phyloP scores from a whole-genome alignment of 1,139 yeast genomes.

The Hansenula anomala region DNA sequence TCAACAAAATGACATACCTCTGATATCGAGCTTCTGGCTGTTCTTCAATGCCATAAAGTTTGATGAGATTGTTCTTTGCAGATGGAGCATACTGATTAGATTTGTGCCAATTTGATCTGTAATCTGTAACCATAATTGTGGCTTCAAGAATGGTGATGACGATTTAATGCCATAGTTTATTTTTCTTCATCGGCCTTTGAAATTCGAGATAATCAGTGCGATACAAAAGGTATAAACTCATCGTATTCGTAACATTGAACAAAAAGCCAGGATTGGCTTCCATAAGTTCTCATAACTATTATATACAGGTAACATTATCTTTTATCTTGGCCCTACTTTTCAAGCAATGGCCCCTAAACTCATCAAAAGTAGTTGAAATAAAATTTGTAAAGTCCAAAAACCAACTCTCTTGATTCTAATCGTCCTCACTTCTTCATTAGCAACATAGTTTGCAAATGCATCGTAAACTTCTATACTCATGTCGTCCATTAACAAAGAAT shows the following conservation, averaged over 20 bases:
- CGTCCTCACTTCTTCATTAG: slow-evolving; percentile 75
- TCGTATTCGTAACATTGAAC: too few relatives aligned
- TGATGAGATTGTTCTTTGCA: neutral
- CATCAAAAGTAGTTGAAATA: slow-evolving; percentile 76
- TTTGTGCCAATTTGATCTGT: too few relatives aligned
- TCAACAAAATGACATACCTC: slow-evolving; percentile 10
- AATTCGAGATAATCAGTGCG: too few relatives aligned
- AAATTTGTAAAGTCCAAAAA: slow-evolving; percentile 86
- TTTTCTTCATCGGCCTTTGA: neutral
- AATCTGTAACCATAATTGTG: neutral
- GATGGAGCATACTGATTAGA: too few relatives aligned
- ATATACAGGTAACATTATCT: neutral
- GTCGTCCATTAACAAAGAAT: slow-evolving; percentile 87
- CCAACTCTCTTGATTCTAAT: slow-evolving; percentile 79
- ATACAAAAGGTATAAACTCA: too few relatives aligned
- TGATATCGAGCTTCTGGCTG: slow-evolving; percentile 14
- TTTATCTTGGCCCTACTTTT: neutral
- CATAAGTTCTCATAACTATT: neutral
- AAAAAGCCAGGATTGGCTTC: too few relatives aligned
- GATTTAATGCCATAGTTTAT: too few relatives aligned
- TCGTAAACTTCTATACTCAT: slow-evolving; percentile 86
- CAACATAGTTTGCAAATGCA: slow-evolving; percentile 83
- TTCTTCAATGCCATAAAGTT: slow-evolving; percentile 6
- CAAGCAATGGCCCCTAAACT: slow-evolving; percentile 63
- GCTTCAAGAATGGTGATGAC: too few relatives aligned